These are phyloP conservation scores for Gnetum montanum DNA, from an alignment of 75 land plant species.

Conservation along the genomic window DNA sequence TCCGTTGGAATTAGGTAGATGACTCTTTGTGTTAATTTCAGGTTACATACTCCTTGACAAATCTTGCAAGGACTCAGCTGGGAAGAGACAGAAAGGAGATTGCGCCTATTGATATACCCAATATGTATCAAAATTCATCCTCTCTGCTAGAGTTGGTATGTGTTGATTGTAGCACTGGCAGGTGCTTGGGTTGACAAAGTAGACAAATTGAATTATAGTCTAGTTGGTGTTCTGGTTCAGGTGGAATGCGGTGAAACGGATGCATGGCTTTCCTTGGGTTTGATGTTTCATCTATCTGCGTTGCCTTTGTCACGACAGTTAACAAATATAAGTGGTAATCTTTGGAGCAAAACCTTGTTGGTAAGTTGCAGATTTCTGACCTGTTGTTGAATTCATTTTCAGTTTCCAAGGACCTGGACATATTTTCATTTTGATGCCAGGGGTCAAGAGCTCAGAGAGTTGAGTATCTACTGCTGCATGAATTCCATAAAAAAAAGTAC, in stretches of 20 bases:
- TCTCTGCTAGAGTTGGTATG: slow-evolving; percentile 80
- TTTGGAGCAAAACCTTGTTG: slow-evolving; percentile 96
- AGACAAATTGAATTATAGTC: no score
- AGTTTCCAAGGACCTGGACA: no score
- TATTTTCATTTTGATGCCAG: no score
- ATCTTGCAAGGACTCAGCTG: slow-evolving; percentile 79
- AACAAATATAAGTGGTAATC: slow-evolving; percentile 95
- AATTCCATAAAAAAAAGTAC: slow-evolving; percentile 80
- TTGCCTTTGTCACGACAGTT: slow-evolving; percentile 96
- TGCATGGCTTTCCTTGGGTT: slow-evolving; percentile 91
- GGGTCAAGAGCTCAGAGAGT: slow-evolving; percentile 96
- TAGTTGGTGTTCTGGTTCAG: slow-evolving; percentile 18
- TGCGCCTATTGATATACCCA: slow-evolving; percentile 70
- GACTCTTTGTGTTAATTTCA: slow-evolving; percentile 14
- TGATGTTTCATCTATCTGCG: slow-evolving; percentile 95
- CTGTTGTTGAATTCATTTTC: no score
- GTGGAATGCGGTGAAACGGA: slow-evolving; percentile 88
- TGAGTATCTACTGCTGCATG: slow-evolving; percentile 90
- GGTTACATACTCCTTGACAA: slow-evolving; percentile 93
- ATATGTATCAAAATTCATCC: slow-evolving; percentile 56
- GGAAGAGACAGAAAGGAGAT: slow-evolving; percentile 86
- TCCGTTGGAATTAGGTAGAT: background rate
- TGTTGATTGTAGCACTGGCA: no score
- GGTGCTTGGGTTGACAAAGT: no score
- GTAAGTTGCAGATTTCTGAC: slow-evolving; percentile 22